Evolutionary conservation across 2,329 filamentous ascomycete species (phyloP).

Genomic region (Pestalotiopsis sp.): DNA sequence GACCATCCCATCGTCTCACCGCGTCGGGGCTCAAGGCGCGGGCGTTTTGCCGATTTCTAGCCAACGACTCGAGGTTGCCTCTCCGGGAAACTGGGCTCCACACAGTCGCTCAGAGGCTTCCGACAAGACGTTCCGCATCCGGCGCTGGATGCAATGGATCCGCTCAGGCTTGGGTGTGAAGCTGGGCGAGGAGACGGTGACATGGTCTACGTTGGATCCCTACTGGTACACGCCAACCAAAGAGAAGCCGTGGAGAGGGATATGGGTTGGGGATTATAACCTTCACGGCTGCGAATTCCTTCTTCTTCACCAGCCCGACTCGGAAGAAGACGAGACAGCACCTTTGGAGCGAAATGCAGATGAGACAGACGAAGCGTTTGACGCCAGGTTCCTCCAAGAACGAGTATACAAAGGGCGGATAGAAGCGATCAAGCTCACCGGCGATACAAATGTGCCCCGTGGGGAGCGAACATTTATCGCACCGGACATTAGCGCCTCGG

Average conservation of each 20-base stretch:
- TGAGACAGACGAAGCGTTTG: slow-evolving; percentile 50
- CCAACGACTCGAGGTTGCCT: slow-evolving; percentile 23
- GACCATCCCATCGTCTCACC: slow-evolving; percentile 65
- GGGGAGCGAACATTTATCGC: slow-evolving; percentile 83
- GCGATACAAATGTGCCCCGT: slow-evolving; percentile 85
- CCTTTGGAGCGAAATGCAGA: slow-evolving; percentile 39
- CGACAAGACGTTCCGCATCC: slow-evolving; percentile 71
- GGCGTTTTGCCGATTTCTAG: slow-evolving; percentile 23
- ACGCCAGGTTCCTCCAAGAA: slow-evolving; percentile 45
- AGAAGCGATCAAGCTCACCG: slow-evolving; percentile 88
- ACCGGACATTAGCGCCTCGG: slow-evolving; percentile 71
- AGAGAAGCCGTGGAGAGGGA: slow-evolving; percentile 82
- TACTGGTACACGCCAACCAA: slow-evolving; percentile 78
- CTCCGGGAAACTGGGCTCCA: slow-evolving; percentile 27
- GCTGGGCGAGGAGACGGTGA: slow-evolving; percentile 59
- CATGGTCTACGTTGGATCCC: slow-evolving; percentile 72
- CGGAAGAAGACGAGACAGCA: slow-evolving; percentile 42
- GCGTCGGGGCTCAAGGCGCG: slow-evolving; percentile 41
- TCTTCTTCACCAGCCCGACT: slow-evolving; percentile 74
- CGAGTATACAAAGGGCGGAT: slow-evolving; percentile 67
- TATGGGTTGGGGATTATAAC: slow-evolving; percentile 91
- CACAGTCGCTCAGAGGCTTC: slow-evolving; percentile 62
- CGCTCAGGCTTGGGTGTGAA: slow-evolving; percentile 46
- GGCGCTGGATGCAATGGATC: slow-evolving; percentile 74
- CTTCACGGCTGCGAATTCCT: slow-evolving; percentile 89